Evolutionary conservation across 2,329 filamentous ascomycete genomes (phyloP).

Genomic region (Gnomoniopsis smithogilvyi): DNA sequence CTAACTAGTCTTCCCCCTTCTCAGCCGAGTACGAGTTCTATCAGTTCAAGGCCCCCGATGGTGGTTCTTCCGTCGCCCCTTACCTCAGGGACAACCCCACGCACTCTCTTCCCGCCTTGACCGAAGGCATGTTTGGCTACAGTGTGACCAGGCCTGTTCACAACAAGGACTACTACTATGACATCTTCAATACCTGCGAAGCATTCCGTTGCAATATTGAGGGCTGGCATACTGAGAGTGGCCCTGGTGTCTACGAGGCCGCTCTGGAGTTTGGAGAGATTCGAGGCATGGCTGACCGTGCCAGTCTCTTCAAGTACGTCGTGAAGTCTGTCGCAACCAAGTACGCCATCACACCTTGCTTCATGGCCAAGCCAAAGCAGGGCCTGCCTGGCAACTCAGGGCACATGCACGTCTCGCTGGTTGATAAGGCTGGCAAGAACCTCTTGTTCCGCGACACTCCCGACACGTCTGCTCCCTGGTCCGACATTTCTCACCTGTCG

Average conservation of each 20-base stretch:
- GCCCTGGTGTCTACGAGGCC: slow-evolving; percentile 92
- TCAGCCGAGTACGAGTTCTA: slow-evolving; percentile 94
- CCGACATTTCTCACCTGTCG: slow-evolving; percentile 76
- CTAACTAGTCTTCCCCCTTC: neutral
- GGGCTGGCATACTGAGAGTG: slow-evolving; percentile 94
- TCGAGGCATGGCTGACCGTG: slow-evolving; percentile 85
- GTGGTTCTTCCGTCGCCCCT: slow-evolving; percentile 66
- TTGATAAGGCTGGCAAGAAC: slow-evolving; percentile 78
- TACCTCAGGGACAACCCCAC: slow-evolving; percentile 74
- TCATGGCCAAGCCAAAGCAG: slow-evolving; percentile 96
- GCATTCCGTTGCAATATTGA: slow-evolving; percentile 80
- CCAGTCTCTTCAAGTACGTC: slow-evolving; percentile 88
- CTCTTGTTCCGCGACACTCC: slow-evolving; percentile 71
- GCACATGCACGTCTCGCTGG: slow-evolving; percentile 90
- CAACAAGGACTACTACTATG: slow-evolving; percentile 91
- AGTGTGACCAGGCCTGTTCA: slow-evolving; percentile 82
- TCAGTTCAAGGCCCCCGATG: slow-evolving; percentile 72
- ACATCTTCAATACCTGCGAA: slow-evolving; percentile 76
- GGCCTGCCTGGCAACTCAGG: slow-evolving; percentile 92
- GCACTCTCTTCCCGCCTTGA: slow-evolving; percentile 71
- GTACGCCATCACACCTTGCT: slow-evolving; percentile 91
- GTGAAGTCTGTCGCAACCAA: slow-evolving; percentile 86
- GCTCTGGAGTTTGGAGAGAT: slow-evolving; percentile 90
- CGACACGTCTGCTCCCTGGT: slow-evolving; percentile 69
- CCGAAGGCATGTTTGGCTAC: slow-evolving; percentile 96